Percentiles rank a stretch among this genome's conserved stretches.
Evolutionary conservation across 441 rosid genomes (phyloP).

Genomic region (Melastoma candidum): DNA sequence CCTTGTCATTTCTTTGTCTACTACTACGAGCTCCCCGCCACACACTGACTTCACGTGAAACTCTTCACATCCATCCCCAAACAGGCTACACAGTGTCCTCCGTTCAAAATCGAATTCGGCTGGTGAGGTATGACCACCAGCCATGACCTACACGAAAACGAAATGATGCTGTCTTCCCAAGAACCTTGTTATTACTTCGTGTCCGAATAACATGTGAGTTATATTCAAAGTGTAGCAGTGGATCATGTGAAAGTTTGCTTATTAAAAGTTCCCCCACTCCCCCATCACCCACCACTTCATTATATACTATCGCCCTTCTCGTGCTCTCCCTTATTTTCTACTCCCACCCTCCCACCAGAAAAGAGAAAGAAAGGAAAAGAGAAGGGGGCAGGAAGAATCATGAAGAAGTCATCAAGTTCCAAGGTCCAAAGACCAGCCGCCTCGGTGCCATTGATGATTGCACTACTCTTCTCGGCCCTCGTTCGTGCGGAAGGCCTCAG

Average conservation of each 20-base stretch:
- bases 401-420: not conserved
- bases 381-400: not conserved
- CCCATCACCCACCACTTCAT: not conserved
- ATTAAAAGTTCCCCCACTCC: constrained; percentile 15
- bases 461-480: constrained; percentile 14
- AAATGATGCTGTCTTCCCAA: not conserved
- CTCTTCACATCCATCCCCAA: not conserved
- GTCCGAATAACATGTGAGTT: not conserved
- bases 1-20: no score
- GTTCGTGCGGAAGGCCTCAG: constrained; percentile 15
- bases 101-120: not conserved
- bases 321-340: no score
- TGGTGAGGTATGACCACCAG: not conserved
- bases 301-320: not conserved
- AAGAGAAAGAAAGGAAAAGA: no score
- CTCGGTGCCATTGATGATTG: constrained; percentile 5
- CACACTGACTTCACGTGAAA: constrained; percentile 4
- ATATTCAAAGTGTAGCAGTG: constrained; percentile 24
- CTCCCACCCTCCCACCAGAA: no score
- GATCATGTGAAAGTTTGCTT: constrained; percentile 38
- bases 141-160: no score
- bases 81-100: no score
- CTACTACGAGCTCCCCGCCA: no score
- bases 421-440: constrained; percentile 15
- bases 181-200: not conserved